A percentile compares a stretch with the other conserved stretches of the same genome.
Evolutionary conservation across 1,139 yeast genomes (phyloP).

Genomic region (Yamadazyma mexicana): DNA sequence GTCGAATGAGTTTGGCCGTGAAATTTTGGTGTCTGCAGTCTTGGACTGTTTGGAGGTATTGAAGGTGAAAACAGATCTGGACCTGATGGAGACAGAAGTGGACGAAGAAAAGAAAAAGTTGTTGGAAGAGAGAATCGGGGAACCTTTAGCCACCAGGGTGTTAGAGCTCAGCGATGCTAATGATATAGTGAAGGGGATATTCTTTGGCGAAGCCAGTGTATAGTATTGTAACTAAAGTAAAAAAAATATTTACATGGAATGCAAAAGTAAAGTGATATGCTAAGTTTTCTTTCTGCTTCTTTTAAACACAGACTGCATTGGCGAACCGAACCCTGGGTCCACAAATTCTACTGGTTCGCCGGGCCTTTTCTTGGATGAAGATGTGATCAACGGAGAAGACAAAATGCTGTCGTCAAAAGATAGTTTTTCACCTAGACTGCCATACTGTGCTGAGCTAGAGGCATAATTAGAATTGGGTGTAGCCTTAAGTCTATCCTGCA

Average conservation of each 20-base stretch:
- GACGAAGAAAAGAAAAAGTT: constrained; percentile 46
- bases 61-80: constrained; percentile 25
- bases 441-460: not conserved
- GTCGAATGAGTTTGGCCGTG: constrained; percentile 42
- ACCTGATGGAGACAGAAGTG: constrained; percentile 30
- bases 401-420: constrained; percentile 3
- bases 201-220: constrained; percentile 62
- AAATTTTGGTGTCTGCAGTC: constrained; percentile 47
- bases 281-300: constrained; percentile 1
- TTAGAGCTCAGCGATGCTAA: constrained; percentile 54
- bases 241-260: too few relatives aligned
- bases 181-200: constrained; percentile 65
- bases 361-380: constrained; percentile 22
- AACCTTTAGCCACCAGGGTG: constrained; percentile 52
- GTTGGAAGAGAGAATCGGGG: constrained; percentile 62
- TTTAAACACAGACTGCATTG: constrained; percentile 3
- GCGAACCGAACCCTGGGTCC: constrained; percentile 19
- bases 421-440: not conserved
- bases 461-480: not conserved
- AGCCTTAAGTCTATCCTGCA: not conserved
- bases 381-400: constrained; percentile 21
- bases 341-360: constrained; percentile 35
- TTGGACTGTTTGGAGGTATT: constrained; percentile 56
- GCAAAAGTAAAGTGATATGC: too few relatives aligned
- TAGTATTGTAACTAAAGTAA: constrained; percentile 9